Evolutionary conservation across 2,329 filamentous ascomycete genomes (phyloP), one percentile per base, ranked within the genome.

Genomic region (Monilinia fructigena): DNA sequence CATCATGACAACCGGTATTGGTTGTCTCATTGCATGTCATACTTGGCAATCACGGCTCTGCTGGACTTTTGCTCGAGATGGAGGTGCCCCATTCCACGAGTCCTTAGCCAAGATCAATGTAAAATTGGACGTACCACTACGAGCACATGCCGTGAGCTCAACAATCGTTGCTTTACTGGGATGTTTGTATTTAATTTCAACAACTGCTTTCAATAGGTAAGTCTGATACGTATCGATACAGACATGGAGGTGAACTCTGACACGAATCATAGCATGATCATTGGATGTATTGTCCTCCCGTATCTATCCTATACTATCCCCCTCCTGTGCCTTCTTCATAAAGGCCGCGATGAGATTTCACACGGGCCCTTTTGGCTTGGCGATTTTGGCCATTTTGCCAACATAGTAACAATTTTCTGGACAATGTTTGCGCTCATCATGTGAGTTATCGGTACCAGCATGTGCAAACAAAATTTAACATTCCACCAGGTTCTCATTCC

Each of bases 381-480:
- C 0, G 80, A 77, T 28, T 67, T 88, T 54, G 87, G 83, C 26
- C 88, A 86, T 85, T 75, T 81, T 28, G 79, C 82, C 42, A 90
- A 90, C 72, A 66, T 82, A 55, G 81, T 82, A 31, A 85, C 86
- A 10, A 74, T 89, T 28, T 77, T 77, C 0, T 89, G 86, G 71
- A 82, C 85, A 2, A 75, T 81, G 7, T 76, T 88, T 26, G 87
- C 85, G 0, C 86, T 85, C 0, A 81, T 88, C 1, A 80, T 89
- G 5, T 89, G 76, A 35, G 63, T 61, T 11, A 52, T 53, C 6
- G 1, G 28, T n/a, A 1, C 5, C 20, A 50, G 42, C 20, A 16
- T 16, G 14, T 47, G 10, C 14, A 20, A 20, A 23, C 20, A 16
- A 16, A 20, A 20, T 2, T 20, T 63, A 31, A 63, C 38, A n/a